Evolutionary conservation across 129 eudicot species (phyloP).

Genomic region (Tanacetum coccineum): DNA sequence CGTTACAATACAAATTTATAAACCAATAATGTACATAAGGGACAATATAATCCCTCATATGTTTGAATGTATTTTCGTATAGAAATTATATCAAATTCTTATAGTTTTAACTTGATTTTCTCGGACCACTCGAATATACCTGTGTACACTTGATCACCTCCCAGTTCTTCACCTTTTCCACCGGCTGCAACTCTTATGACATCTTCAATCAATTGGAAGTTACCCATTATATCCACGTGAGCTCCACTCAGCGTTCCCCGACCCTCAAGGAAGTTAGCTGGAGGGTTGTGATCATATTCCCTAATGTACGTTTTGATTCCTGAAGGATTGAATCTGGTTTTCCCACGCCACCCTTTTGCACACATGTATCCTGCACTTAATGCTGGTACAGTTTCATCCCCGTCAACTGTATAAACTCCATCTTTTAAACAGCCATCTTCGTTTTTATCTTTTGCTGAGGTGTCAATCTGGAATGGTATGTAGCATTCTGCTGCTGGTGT

Average conservation of each 20-base stretch:
- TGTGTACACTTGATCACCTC: constrained; percentile 83
- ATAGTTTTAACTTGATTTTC: constrained; percentile 46
- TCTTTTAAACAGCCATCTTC: constrained; percentile 50
- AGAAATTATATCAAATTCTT: background rate
- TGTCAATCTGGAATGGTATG: constrained; percentile 84
- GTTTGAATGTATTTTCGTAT: background rate
- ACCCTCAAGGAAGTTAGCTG: constrained; percentile 80
- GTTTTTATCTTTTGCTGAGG: constrained; percentile 60
- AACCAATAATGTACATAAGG: constrained; percentile 20
- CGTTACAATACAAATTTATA: constrained; percentile 2
- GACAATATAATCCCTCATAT: constrained; percentile 7
- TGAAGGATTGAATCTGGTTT: constrained; percentile 86
- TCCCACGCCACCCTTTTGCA: constrained; percentile 99
- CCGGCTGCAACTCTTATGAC: constrained; percentile 89
- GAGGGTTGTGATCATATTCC: constrained; percentile 93
- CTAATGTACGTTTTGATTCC: constrained; percentile 64
- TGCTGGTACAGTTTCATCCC: constrained; percentile 93
- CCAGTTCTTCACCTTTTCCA: constrained; percentile 78
- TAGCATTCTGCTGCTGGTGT: constrained; percentile 70
- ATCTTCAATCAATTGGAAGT: constrained; percentile 87
- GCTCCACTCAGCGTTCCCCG: constrained; percentile 97
- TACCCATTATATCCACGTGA: constrained; percentile 98
- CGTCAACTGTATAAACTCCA: constrained; percentile 76
- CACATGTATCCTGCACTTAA: constrained; percentile 94
- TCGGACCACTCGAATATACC: constrained; percentile 89